Evolutionary conservation across 768 basidiomycete genomes (phyloP).

Genomic region (Sporobolomyces phaffii): DNA sequence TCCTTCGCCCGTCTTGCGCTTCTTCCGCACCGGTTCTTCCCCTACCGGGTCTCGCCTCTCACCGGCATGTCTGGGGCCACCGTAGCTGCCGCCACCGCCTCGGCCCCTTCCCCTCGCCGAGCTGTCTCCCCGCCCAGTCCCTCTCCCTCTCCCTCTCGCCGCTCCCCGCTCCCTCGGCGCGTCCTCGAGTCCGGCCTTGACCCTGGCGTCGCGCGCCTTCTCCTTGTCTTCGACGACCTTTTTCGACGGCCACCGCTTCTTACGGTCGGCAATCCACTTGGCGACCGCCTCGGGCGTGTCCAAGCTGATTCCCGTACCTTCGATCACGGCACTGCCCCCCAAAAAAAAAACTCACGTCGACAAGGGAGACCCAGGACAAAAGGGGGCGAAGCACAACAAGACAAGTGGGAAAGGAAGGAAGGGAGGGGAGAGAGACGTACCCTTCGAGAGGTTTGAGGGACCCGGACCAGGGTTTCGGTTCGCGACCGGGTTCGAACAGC

Average conservation of each 20-base stretch:
- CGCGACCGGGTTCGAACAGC: constrained; percentile 43
- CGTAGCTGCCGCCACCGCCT: not conserved
- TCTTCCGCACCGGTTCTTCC: not conserved
- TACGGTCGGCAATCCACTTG: constrained; percentile 83
- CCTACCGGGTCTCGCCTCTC: not conserved
- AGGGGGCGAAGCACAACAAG: too few species aligned
- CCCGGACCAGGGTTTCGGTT: constrained; percentile 41
- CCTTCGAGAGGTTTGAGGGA: constrained; percentile 42
- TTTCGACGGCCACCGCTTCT: constrained; percentile 72
- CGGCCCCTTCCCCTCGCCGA: not conserved
- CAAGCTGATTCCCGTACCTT: constrained; percentile 67
- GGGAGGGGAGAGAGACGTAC: constrained; percentile 19
- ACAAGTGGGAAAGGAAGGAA: too few species aligned
- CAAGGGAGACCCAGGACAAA: too few species aligned
- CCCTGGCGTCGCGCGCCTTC: constrained; percentile 13
- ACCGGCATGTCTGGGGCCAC: not conserved
- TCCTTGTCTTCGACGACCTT: constrained; percentile 65
- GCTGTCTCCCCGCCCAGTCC: not conserved
- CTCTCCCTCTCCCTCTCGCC: constrained; percentile 11
- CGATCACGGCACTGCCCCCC: constrained; percentile 44
- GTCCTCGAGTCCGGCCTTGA: constrained; percentile 30
- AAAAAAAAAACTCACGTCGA: too few species aligned
- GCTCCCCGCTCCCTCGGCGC: constrained; percentile 14
- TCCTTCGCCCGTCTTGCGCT: constrained; percentile 25
- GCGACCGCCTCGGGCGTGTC: constrained; percentile 75